Conservation (phyloP, 2,329 filamentous ascomycete genomes). For the Colletotrichum eremochloae region DNA sequence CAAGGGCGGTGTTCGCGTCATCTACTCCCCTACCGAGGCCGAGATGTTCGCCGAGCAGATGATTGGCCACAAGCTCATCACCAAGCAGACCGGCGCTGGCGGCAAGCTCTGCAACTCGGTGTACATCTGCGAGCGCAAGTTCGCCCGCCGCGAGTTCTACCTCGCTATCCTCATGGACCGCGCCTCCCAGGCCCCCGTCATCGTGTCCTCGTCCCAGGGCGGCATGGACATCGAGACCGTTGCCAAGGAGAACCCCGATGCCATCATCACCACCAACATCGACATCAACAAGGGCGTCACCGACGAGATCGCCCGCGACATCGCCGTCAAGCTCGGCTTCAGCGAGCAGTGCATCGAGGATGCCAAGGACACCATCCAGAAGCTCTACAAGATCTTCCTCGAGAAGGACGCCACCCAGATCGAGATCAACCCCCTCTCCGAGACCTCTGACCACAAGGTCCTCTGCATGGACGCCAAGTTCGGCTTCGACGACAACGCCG, state of each 20-base stretch:
- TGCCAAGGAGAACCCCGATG: constrained; percentile 96
- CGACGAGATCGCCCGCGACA: constrained; percentile 91
- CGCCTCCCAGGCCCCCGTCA: constrained; percentile 88
- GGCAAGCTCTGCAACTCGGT: constrained; percentile 97
- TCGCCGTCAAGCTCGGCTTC: constrained; percentile 94
- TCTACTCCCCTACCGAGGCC: constrained; percentile 97
- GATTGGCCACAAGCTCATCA: constrained; percentile 99
- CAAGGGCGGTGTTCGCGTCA: constrained; percentile 98
- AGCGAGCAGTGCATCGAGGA: constrained; percentile 97
- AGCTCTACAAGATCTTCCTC: constrained; percentile 98
- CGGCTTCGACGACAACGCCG: constrained; percentile 98
- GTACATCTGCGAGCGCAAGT: constrained; percentile 99
- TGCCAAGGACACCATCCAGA: constrained; percentile 96
- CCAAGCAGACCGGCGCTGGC: constrained; percentile 96
- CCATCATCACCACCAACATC: constrained; percentile 93
- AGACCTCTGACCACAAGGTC: constrained; percentile 98
- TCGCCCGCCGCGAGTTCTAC: constrained; percentile 98
- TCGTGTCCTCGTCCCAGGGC: constrained; percentile 97
- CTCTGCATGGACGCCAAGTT: constrained; percentile 99
- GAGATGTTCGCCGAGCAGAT: constrained; percentile 99
- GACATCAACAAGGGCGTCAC: constrained; percentile 96
- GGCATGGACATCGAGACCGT: constrained; percentile 99
- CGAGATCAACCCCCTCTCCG: constrained; percentile 98
- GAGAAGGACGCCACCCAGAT: constrained; percentile 99
- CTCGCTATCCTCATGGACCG: constrained; percentile 99